Percentiles rank a stretch among this genome's conserved stretches.
Evolutionary conservation across 768 basidiomycete genomes (phyloP).

Genomic region (Auriculariales sp.): DNA sequence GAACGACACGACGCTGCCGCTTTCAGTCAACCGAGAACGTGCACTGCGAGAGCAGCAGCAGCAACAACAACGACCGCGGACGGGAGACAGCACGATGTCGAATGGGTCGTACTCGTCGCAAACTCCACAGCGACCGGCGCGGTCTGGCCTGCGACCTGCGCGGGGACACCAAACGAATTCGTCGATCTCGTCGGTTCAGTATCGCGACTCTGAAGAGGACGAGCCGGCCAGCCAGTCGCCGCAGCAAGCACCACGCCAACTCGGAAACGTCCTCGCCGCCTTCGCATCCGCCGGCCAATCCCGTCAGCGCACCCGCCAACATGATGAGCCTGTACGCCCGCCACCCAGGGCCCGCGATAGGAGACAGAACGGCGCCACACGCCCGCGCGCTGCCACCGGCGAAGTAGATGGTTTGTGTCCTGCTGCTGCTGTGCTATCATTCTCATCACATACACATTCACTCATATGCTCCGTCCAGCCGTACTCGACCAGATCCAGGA

Average conservation of each 20-base stretch:
- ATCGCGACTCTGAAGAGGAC: conserved; percentile 16
- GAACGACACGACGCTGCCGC: background rate
- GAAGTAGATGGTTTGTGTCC: conserved; percentile 67
- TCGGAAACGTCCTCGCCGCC: conserved; percentile 47
- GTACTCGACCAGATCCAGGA: conserved; percentile 75
- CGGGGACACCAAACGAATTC: conserved; percentile 13
- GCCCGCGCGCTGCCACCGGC: conserved; percentile 47
- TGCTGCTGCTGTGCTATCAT: background rate
- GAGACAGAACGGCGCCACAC: conserved; percentile 36
- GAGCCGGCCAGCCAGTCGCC: conserved; percentile 1
- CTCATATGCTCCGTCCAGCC: conserved; percentile 26
- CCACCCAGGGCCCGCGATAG: conserved; percentile 35
- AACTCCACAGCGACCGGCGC: conserved; percentile 14
- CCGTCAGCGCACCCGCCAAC: conserved; percentile 37
- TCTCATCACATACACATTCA: background rate
- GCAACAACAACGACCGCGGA: background rate
- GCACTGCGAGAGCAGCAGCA: too few species aligned
- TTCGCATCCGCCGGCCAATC: conserved; percentile 51
- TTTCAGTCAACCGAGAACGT: background rate
- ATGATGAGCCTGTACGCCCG: conserved; percentile 35
- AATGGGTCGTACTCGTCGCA: background rate
- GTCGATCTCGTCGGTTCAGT: background rate
- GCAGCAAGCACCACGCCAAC: conserved; percentile 27
- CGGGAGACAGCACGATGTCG: background rate
- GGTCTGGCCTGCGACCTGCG: conserved; percentile 9